Evolutionary conservation across 192 early-diverging fungal genomes (phyloP), one percentile per base, ranked within the genome.

Genomic region (Backusella mclennaniae): DNA sequence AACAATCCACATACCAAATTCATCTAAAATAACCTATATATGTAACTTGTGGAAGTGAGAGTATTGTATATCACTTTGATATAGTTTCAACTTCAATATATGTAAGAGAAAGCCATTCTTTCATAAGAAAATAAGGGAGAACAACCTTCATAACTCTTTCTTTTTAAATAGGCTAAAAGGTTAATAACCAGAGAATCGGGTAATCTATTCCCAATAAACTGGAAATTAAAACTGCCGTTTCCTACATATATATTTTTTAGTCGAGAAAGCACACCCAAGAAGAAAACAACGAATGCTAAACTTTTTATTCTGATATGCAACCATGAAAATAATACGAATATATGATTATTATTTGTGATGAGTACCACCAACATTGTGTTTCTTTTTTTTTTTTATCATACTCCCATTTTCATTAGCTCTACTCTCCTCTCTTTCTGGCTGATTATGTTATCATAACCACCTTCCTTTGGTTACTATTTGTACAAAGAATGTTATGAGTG

Each of bases 121-220:
- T 44, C 42, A 44, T 17, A 44, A 44, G 14, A 44, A 14, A 44
- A 15, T 15, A 44, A 44, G 15, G 42, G 15, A 15, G 42, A 39
- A 39, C 38, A 39, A 6, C 38, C 9, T 39, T 39, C 9, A 39
- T 11, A 52, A 0, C 31, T 49, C 41, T 67, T 41, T 35, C 7
- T 52, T 35, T 23, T 46, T 35, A 26, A 23, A 15, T 29, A 77
- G 74, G 79, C 79, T 36, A 33, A 75, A 31, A 76, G 73, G 35
- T 69, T 44, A 5, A 33, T 12, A 39, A 11, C 9, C 19, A 59
- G 75, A 9, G 44, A 42, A 26, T 41, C 66, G 3, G 80, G 80
- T 33, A 72, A 74, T 33, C 21, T 74, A 3, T 81, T 81, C 15
- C 73, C 80, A 26, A 12, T 77, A n/a, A 81, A 81, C 29, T 81